Base-by-base conservation (phyloP, 139 green algal genomes). In the Chlamydomonas applanata region DNA sequence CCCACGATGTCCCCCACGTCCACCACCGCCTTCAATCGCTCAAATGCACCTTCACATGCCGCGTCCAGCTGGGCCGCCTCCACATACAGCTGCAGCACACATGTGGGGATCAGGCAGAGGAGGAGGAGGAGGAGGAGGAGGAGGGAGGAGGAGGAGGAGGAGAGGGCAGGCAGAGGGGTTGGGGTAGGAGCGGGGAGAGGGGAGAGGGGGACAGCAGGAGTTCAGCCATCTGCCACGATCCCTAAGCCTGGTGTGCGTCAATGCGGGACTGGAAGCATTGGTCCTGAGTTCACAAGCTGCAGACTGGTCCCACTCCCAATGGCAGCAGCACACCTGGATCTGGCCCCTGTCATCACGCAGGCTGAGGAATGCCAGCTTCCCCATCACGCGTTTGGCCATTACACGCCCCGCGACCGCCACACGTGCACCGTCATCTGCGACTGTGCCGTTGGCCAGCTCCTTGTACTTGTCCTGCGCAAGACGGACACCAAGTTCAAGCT, bases 301-400 rank as follows among this genome's bases (percentile, higher is more conserved):
- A 72, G 65, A 30, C 14, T 45, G n/a, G n/a, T n/a, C n/a, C n/a
- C n/a, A n/a, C n/a, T n/a, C n/a, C n/a, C 24, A 32, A 59, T 72
- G 65, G 33, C 11, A 3, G n/a, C n/a, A 22, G 33, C 72, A 27
- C 30, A 90, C 82, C 87, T 98, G 96, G 13, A 99, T 89, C 25
- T 82, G 80, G 13, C 95, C 95, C 20, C 72, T 82, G 57, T 92
- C 93, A 79, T 99, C 96, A 27, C 82, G 53, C 27, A 99, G 62
- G 4, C 75, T 91, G 22, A 96, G 77, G 83, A 99, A 99, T 0
- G 96, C 94, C 3, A 99, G 89, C 85, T 99, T 99, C 65, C 96
- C 96, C 87, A 99, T 97, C 27, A 97, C 86, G 0, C 96, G 82
- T 11, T 91, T 89, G 9, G 87, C 86, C 82, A 97, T 93, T 0